Evolutionary conservation across 805 yeast species (phyloP), one percentile per base, ranked within the genome.

Genomic region (Candida coleopterorum): DNA sequence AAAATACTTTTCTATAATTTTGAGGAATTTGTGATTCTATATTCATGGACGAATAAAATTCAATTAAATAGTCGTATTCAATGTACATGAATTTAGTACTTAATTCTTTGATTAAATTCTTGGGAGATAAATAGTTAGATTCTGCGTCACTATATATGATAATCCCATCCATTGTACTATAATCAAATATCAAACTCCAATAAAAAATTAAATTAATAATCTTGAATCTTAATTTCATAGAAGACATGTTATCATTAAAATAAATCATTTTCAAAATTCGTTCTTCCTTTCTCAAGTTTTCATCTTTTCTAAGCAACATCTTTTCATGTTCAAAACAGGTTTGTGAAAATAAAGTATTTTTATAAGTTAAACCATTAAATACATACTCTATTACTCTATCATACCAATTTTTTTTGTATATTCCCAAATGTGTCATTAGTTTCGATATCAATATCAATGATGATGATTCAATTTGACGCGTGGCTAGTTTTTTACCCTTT

Each of bases 311-410:
- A 6, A 59, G 32, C n/a, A 60, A 37, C 3, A 37, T 16, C 18
- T 45, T 39, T 30, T 64, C 70, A 17, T 59, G 40, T 8, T 40
- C 37, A 35, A 50, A 62, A 31, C 56, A 55, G 0, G 60, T 48
- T n/a, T 31, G 28, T 0, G 60, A 58, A n/a, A 34, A 30, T 17
- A 25, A 25, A 3, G 9, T 34, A 24, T 42, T 40, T 10, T 38
- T 42, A 5, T 39, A 18, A 1, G 46, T 45, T 9, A 63, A 42
- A 1, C 70, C 70, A 25, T 52, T 50, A 35, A 64, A 56, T 0
- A 48, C 34, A 28, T 34, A 51, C 30, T 58, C 64, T 8, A 53
- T 52, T 7, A 52, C 47, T 8, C 63, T 40, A 34, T 64, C 69
- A 37, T 50, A 53, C 61, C 61, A 54, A 39, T 55, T 51, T 4